Base-by-base conservation (phyloP, 768 basidiomycete species). In the Lactifluus piperatus region DNA sequence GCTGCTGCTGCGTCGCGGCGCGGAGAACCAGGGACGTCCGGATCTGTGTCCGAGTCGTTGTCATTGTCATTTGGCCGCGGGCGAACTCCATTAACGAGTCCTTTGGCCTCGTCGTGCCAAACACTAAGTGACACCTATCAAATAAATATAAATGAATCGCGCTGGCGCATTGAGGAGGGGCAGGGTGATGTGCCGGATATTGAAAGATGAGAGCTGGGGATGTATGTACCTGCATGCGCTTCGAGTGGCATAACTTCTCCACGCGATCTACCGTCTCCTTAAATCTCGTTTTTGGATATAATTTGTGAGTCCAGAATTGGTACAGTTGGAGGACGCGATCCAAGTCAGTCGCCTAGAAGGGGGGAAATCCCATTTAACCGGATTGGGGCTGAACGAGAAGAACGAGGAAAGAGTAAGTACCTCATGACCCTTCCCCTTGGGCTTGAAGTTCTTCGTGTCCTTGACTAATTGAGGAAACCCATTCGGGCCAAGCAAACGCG, bases 351-450 rank as follows among this genome's bases (percentile, higher is more conserved):
- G 77, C 77, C 94, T 97, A 45, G 55, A 1, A 13, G 2, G 6
- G 34, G 10, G 30, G 1, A 4, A 2, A 22, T 24, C 7, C 32
- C 8, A 16, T 8, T n/a, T 58, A 45, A 27, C 52, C 8, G 8
- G 32, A 9, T 34, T 55, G 37, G 51, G 9, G 34, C 24, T 32
- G 46, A 43, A 41, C 26, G 13, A 58, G 29, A 61, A 27, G 48
- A 46, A 46, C 22, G 30, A 9, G 24, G n/a, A 0, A 24, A 16
- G 8, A 63, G 70, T 60, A 11, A 71, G n/a, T n/a, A 92, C 95
- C 80, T 99, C 97, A 66, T 91, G 83, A 0, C 94, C 94, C 70
- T 97, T 97, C 7, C 94, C 94, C 65, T 83, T 87, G 18, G 84
- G 77, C 64, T 81, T 86, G 72, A 95, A 90, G 57, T 80, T 74